Base-by-base conservation (phyloP, 495 filamentous ascomycete species). In the Penicillium subrubescens region DNA sequence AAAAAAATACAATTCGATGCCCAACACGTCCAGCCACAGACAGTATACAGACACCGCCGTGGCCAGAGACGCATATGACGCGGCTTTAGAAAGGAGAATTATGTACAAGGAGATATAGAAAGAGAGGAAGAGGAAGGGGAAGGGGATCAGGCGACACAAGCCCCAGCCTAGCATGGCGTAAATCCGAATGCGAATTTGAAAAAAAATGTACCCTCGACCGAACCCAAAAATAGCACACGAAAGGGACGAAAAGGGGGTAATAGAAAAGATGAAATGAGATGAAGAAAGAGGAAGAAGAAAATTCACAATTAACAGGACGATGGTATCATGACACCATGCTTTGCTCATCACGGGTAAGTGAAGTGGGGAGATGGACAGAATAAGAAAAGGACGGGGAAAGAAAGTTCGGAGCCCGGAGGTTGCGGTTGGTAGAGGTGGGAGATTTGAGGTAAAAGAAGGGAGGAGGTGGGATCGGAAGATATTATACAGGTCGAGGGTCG, bases 301-400 rank as follows among this genome's bases (percentile, higher is more conserved):
- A 57, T 23, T 27, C 48, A 52, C 48, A 56, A 56, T 56, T 31
- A 34, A 56, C 33, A 54, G 51, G 63, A 69, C 60, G 62, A 68
- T 71, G 64, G 66, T 73, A 77, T 74, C 71, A 69, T 71, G 62
- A 68, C 64, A 71, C 67, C 74, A 73, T 69, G 64, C 65, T 71
- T 66, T 61, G 64, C 72, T 75, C 70, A 70, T 74, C 74, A 75
- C 29, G 41, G 46, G 54, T 56, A 59, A 51, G 53, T 48, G 31
- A 61, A 68, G 64, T 57, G 33, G 52, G 29, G 63, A 66, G 23
- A 62, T 60, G 63, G 71, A 62, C 57, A 61, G 63, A 61, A 62
- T 48, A 70, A 54, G 62, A 59, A 63, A 46, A 46, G 44, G n/a
- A n/a, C n/a, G 44, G 48, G 53, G 52, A 37, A 51, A 51, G 25